Conservation (phyloP, 768 basidiomycete genomes). For the Agaricus sinodeliciosus region DNA sequence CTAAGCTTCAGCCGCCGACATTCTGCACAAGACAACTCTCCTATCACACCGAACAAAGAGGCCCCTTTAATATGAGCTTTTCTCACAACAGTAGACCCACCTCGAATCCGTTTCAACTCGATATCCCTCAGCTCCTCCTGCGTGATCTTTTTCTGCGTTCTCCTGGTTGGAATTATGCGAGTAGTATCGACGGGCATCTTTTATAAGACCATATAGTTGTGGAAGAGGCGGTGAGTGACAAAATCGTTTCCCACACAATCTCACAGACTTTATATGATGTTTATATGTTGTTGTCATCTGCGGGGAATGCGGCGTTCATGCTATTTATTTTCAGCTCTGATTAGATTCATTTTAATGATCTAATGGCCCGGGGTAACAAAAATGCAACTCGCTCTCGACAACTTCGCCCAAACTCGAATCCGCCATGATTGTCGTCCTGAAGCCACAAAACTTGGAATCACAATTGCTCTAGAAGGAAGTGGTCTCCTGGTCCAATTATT, state of each 20-base stretch:
- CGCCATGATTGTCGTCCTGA: too few relatives aligned
- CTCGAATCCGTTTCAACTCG: conserved; percentile 42
- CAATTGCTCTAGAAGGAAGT: too few relatives aligned
- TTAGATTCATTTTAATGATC: too few relatives aligned
- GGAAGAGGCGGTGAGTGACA: background rate
- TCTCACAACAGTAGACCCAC: conserved; percentile 20
- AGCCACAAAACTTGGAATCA: too few relatives aligned
- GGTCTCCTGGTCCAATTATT: too few relatives aligned
- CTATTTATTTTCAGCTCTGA: too few relatives aligned
- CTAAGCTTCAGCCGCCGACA: conserved; percentile 44
- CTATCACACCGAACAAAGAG: conserved; percentile 17
- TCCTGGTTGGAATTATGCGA: conserved; percentile 27
- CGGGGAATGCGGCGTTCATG: too few relatives aligned
- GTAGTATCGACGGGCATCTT: conserved; percentile 40
- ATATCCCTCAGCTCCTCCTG: conserved; percentile 49
- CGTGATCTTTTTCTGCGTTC: conserved; percentile 36
- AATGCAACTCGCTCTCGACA: too few relatives aligned
- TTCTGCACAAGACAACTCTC: conserved; percentile 49
- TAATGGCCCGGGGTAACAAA: too few relatives aligned
- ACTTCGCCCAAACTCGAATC: too few relatives aligned
- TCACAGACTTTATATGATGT: background rate
- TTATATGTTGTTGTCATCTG: background rate
- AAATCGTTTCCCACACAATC: background rate
- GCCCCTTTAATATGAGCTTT: background rate
- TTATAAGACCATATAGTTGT: background rate